A percentile compares a stretch with the other conserved stretches of the same genome.
Evolutionary conservation across 1,139 yeast genomes (phyloP).

Genomic region (Candida sp.): DNA sequence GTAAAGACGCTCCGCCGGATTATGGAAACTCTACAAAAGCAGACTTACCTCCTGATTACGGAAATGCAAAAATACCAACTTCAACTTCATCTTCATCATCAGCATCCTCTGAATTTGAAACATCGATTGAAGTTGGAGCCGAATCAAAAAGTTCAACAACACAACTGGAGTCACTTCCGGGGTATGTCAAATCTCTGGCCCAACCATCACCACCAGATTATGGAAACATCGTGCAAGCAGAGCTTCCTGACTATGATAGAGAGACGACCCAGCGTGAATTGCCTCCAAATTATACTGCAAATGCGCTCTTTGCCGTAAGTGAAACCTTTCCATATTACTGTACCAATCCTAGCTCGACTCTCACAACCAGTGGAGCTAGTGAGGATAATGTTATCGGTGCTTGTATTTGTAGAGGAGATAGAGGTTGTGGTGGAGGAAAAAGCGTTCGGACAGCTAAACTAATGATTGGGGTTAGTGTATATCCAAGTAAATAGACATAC

Average conservation of each 20-base stretch:
- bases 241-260: constrained; percentile 1
- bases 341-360: not conserved
- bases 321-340: constrained; percentile 2
- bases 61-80: not conserved
- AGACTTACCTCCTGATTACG: constrained; percentile 3
- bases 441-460: constrained; percentile 1
- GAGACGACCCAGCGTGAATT: constrained; percentile 1
- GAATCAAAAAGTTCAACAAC: not conserved
- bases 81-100: not conserved
- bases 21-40: constrained; percentile 1
- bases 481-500: not conserved
- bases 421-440: constrained; percentile 3
- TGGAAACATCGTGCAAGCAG: not conserved
- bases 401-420: constrained; percentile 1
- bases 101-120: not conserved
- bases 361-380: not conserved
- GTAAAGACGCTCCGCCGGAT: not conserved
- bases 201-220: constrained; percentile 2
- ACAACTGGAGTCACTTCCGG: constrained; percentile 1
- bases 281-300: constrained; percentile 2
- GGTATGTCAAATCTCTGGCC: not conserved
- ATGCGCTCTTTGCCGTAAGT: constrained; percentile 1
- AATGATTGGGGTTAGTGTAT: not conserved
- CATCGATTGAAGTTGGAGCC: not conserved
- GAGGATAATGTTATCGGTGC: constrained; percentile 1